phyloP scores from a whole-genome alignment of 2,329 filamentous ascomycete species.

The Biscogniauxia sp. region DNA sequence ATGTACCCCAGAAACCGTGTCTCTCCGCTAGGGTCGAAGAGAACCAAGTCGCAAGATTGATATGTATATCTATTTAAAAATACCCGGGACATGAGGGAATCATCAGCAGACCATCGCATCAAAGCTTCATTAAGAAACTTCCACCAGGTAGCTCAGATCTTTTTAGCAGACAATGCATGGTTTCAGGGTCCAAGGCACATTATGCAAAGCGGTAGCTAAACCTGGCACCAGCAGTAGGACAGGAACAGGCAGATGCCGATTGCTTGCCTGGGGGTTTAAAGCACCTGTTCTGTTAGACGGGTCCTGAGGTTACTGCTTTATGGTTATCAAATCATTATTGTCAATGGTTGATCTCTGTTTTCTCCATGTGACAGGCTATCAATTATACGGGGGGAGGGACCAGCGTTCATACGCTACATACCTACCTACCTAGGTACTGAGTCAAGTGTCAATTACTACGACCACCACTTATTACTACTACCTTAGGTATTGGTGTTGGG shows the following conservation, averaged over 20 bases:
- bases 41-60: no score
- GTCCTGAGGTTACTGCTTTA: background rate
- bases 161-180: background rate
- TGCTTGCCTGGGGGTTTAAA: background rate
- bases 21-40: no score
- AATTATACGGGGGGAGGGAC: background rate
- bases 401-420: background rate
- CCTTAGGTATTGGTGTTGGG: no score
- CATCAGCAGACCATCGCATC: background rate
- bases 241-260: background rate
- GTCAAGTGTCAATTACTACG: no score
- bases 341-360: background rate
- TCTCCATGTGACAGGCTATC: background rate
- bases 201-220: slow-evolving; percentile 2
- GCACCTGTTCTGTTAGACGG: background rate
- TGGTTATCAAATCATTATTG: background rate
- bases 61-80: background rate
- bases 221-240: background rate
- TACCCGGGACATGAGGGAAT: background rate
- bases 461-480: no score
- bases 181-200: slow-evolving; percentile 7
- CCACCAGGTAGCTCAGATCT: background rate
- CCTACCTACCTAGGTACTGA: no score
- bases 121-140: background rate
- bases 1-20: background rate